phyloP scores from a whole-genome alignment of 2,329 filamentous ascomycete species.

The Monilinia fructicola region DNA sequence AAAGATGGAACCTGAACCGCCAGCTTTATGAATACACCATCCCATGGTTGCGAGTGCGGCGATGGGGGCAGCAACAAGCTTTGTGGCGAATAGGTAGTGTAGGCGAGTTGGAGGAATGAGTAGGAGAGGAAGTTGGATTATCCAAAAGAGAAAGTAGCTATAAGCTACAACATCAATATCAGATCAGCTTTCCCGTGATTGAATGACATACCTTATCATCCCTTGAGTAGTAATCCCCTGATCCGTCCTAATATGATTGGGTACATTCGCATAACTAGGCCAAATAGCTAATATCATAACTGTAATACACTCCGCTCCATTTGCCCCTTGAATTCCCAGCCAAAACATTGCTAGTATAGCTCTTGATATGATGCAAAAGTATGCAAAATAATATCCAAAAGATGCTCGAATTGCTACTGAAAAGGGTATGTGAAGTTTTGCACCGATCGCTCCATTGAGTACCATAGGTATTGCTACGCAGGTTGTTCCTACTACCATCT shows the following conservation, averaged over 20 bases:
- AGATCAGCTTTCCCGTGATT: conserved; percentile 27
- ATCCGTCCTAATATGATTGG: conserved; percentile 45
- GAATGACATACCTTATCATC: conserved; percentile 46
- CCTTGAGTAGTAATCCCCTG: conserved; percentile 56
- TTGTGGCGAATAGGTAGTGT: conserved; percentile 53
- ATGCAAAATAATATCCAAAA: conserved; percentile 50
- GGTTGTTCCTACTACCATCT: conserved; percentile 59
- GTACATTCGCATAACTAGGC: conserved; percentile 50
- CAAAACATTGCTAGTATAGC: conserved; percentile 51
- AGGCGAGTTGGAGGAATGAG: conserved; percentile 52
- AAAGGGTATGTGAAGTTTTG: conserved; percentile 50
- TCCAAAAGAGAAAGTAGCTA: conserved; percentile 51
- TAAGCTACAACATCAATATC: background rate
- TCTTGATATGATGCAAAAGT: conserved; percentile 45
- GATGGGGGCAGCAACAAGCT: conserved; percentile 53
- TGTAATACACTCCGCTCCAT: conserved; percentile 54
- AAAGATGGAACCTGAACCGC: conserved; percentile 43
- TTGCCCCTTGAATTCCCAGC: conserved; percentile 67
- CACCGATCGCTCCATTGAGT: conserved; percentile 49
- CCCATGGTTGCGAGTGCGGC: conserved; percentile 62
- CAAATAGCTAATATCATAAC: conserved; percentile 50
- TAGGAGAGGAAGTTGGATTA: conserved; percentile 44
- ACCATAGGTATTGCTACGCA: conserved; percentile 57
- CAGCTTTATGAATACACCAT: conserved; percentile 60
- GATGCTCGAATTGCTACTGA: conserved; percentile 47